phyloP scores from a whole-genome alignment of 2,329 filamentous ascomycete genomes.

The Knoxdaviesia proteae region DNA sequence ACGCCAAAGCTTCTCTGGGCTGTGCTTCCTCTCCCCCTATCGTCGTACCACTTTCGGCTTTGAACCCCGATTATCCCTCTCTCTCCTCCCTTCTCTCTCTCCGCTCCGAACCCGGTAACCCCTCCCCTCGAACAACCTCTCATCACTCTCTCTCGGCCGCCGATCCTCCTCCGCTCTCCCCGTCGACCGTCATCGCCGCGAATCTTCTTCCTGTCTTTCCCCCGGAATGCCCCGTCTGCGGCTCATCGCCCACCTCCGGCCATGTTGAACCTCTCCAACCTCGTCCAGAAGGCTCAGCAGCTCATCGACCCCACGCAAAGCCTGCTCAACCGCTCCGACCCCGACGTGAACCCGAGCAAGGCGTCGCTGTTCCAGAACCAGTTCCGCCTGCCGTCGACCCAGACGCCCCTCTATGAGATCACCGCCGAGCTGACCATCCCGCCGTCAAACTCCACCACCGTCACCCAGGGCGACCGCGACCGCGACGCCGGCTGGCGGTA shows the following conservation, averaged over 20 bases:
- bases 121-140: too few species aligned
- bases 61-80: too few species aligned
- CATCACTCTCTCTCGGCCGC: background rate
- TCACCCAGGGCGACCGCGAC: conserved; percentile 47
- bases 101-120: too few species aligned
- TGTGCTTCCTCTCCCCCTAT: too few species aligned
- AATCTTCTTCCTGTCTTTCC: conserved; percentile 1
- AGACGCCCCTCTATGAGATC: conserved; percentile 90
- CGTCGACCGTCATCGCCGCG: conserved; percentile 4
- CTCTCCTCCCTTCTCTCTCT: too few species aligned
- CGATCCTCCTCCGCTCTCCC: conserved; percentile 3
- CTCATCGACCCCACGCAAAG: conserved; percentile 78
- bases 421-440: conserved; percentile 84
- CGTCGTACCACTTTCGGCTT: too few species aligned
- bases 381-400: conserved; percentile 81
- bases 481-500: conserved; percentile 68
- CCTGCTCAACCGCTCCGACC: conserved; percentile 46
- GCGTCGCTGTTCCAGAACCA: conserved; percentile 84
- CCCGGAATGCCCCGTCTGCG: conserved; percentile 3
- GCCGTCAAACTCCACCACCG: conserved; percentile 33
- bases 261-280: conserved; percentile 48
- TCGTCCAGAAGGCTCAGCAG: conserved; percentile 91
- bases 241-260: conserved; percentile 14
- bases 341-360: conserved; percentile 73
- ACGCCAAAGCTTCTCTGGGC: too few species aligned